These are phyloP conservation scores for Diaporthe capsici DNA, from an alignment of 2,329 filamentous ascomycete species.

Conservation along the genomic window DNA sequence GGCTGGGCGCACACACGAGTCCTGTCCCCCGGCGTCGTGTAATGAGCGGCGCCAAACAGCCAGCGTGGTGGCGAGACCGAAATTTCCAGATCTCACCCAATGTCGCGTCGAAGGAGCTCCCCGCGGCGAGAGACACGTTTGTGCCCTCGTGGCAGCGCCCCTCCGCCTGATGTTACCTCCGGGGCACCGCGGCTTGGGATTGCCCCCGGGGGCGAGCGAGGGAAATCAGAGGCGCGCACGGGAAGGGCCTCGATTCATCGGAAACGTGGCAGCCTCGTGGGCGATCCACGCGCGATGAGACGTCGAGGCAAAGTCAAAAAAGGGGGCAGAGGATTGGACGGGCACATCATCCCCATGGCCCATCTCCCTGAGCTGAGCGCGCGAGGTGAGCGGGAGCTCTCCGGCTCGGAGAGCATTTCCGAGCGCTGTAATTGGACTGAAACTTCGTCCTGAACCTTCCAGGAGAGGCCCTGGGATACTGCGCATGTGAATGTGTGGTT, in stretches of 20 bases:
- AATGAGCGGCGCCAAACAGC: not conserved
- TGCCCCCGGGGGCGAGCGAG: conserved; percentile 8
- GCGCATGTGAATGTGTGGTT: conserved; percentile 13
- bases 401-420: conserved; percentile 16
- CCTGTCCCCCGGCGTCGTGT: conserved; percentile 24
- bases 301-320: conserved; percentile 24
- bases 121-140: not conserved
- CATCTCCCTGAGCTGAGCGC: not conserved
- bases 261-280: conserved; percentile 33
- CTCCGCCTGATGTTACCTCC: conserved; percentile 17
- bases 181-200: not conserved
- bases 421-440: conserved; percentile 21
- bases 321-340: not conserved
- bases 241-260: conserved; percentile 25
- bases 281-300: conserved; percentile 32
- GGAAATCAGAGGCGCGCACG: not conserved
- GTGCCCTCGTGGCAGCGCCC: not conserved
- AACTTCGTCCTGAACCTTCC: conserved; percentile 22
- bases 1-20: not conserved
- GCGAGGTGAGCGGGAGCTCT: conserved; percentile 4
- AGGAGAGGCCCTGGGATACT: not conserved
- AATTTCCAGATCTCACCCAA: conserved; percentile 16
- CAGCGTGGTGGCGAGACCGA: not conserved
- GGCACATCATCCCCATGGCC: not conserved
- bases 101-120: conserved; percentile 4